Conservation (phyloP, 2,329 filamentous ascomycete genomes). For the Colletotrichum camelliae region DNA sequence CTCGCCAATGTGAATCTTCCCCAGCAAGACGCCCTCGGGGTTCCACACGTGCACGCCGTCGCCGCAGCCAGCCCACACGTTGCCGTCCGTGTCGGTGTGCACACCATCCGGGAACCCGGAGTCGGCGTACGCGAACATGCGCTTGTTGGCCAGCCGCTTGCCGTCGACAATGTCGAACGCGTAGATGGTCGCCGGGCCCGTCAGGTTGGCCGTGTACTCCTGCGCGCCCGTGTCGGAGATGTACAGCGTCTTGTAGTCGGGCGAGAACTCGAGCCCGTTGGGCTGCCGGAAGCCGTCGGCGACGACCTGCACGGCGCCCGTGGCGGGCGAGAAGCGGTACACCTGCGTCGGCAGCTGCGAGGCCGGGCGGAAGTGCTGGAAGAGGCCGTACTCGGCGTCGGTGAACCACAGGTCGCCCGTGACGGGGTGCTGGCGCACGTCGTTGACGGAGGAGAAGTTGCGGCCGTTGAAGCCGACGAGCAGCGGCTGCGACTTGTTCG, state of each 20-base stretch:
- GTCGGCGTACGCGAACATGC: constrained; percentile 56
- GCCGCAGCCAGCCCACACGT: constrained; percentile 54
- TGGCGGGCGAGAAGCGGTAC: constrained; percentile 49
- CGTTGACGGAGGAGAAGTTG: constrained; percentile 54
- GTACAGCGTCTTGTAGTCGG: constrained; percentile 48
- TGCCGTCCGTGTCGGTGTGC: constrained; percentile 49
- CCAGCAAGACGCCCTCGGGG: constrained; percentile 48
- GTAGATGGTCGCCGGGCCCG: constrained; percentile 11
- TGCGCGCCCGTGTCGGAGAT: constrained; percentile 45
- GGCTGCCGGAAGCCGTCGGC: constrained; percentile 53
- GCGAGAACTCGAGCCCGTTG: constrained; percentile 52
- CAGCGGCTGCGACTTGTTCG: constrained; percentile 25
- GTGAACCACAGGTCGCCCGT: constrained; percentile 54
- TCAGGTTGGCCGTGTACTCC: not conserved
- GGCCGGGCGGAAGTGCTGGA: constrained; percentile 49
- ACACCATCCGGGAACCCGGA: constrained; percentile 51
- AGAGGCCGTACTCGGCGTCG: constrained; percentile 52
- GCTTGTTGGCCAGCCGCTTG: constrained; percentile 38
- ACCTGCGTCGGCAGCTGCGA: constrained; percentile 51
- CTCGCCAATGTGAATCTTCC: constrained; percentile 46
- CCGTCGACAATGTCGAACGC: constrained; percentile 15
- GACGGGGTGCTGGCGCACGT: constrained; percentile 48
- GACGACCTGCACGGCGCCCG: constrained; percentile 44
- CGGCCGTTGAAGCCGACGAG: constrained; percentile 14
- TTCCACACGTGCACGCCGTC: constrained; percentile 57